These are phyloP conservation scores for Daedaleopsis nitida DNA, from an alignment of 768 basidiomycete genomes.

Conservation along the genomic window DNA sequence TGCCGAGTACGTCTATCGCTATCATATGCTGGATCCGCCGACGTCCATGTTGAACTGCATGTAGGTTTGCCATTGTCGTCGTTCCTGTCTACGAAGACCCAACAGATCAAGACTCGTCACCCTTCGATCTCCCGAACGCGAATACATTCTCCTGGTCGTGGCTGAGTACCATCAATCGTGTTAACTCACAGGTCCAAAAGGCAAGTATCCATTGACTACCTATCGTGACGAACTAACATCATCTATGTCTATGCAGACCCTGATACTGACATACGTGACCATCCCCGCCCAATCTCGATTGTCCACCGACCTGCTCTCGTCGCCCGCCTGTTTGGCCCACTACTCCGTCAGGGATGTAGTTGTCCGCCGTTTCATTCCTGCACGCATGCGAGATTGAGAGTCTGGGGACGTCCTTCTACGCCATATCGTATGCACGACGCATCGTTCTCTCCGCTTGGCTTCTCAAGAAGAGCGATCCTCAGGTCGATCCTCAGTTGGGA, in stretches of 20 bases:
- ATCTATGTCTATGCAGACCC: slow-evolving; percentile 60
- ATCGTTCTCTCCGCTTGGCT: too few species aligned
- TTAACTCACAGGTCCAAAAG: slow-evolving; percentile 97
- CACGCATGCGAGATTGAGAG: slow-evolving; percentile 83
- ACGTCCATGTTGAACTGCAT: background rate
- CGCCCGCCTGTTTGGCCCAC: slow-evolving; percentile 73
- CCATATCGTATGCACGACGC: too few species aligned
- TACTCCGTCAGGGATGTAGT: slow-evolving; percentile 87
- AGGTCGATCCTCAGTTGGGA: too few species aligned
- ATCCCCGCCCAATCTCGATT: slow-evolving; percentile 77
- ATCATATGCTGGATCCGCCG: background rate
- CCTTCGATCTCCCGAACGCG: slow-evolving; percentile 63
- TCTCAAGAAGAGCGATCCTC: too few species aligned
- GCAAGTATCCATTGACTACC: slow-evolving; percentile 38
- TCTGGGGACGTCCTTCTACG: too few species aligned
- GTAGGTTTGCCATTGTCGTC: slow-evolving; percentile 88
- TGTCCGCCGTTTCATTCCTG: slow-evolving; percentile 84
- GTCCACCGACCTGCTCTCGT: slow-evolving; percentile 51
- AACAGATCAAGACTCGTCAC: slow-evolving; percentile 65
- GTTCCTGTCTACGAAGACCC: slow-evolving; percentile 90
- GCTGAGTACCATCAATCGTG: slow-evolving; percentile 96
- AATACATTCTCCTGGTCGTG: slow-evolving; percentile 89
- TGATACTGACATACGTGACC: slow-evolving; percentile 88
- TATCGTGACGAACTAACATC: background rate
- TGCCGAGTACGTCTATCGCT: slow-evolving; percentile 72